These are phyloP conservation scores for Maudiozyma barnettii DNA, from an alignment of 805 yeast species.

Conservation along the genomic window DNA sequence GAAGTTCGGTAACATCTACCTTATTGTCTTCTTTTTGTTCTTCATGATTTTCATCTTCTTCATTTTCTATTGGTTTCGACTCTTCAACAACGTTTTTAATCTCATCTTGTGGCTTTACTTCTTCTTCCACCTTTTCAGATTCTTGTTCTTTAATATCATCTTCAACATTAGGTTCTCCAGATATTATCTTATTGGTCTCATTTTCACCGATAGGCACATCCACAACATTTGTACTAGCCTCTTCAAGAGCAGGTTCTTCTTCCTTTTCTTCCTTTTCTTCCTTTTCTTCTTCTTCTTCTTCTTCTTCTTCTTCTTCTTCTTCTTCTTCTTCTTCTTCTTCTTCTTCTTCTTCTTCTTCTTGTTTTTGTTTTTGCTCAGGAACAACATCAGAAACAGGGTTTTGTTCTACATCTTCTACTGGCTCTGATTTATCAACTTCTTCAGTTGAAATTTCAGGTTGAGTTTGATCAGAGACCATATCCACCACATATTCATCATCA, in stretches of 20 bases:
- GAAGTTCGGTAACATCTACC: constrained; percentile 7
- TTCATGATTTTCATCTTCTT: constrained; percentile 1
- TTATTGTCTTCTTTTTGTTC: not conserved
- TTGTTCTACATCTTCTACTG: constrained; percentile 6
- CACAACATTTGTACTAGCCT: constrained; percentile 2
- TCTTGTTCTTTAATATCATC: constrained; percentile 1
- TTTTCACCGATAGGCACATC: not conserved
- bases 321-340: constrained; percentile 5
- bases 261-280: constrained; percentile 4
- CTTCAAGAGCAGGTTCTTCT: constrained; percentile 6
- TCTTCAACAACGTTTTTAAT: not conserved
- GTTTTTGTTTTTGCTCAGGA: constrained; percentile 4
- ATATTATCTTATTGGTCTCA: constrained; percentile 2
- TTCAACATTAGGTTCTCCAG: constrained; percentile 7
- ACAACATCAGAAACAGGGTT: constrained; percentile 4
- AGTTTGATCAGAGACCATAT: not conserved
- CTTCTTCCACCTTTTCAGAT: constrained; percentile 6
- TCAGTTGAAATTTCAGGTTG: not conserved
- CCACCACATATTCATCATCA: constrained; percentile 3
- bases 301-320: constrained; percentile 4
- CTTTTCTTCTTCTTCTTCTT: constrained; percentile 6
- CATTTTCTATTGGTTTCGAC: constrained; percentile 4
- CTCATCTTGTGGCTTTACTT: constrained; percentile 4
- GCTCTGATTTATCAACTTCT: not conserved
- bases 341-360: constrained; percentile 3